Evolutionary conservation across 2,329 filamentous ascomycete species (phyloP).

Genomic region (Paecilomyces sp.): DNA sequence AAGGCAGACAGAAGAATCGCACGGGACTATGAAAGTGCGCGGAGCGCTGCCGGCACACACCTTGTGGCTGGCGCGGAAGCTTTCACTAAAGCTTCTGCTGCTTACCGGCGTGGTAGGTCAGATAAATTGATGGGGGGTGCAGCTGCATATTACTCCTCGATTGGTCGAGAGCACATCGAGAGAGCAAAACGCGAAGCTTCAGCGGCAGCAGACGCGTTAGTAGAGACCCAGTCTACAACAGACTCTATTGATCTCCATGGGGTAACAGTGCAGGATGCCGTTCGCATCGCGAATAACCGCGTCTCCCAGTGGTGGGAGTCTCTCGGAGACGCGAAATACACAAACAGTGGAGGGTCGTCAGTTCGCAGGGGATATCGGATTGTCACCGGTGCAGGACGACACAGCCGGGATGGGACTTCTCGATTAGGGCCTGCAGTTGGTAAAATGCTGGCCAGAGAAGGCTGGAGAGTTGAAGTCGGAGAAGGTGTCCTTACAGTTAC

Average conservation of each 20-base stretch:
- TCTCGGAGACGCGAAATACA: slow-evolving; percentile 58
- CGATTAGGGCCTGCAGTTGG: slow-evolving; percentile 74
- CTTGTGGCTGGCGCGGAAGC: slow-evolving; percentile 43
- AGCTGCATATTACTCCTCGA: slow-evolving; percentile 66
- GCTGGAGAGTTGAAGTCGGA: slow-evolving; percentile 72
- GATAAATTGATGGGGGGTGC: slow-evolving; percentile 68
- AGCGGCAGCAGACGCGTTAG: slow-evolving; percentile 63
- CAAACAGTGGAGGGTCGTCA: slow-evolving; percentile 34
- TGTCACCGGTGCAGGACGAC: slow-evolving; percentile 72
- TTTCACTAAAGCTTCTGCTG: slow-evolving; percentile 51
- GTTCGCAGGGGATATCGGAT: slow-evolving; percentile 59
- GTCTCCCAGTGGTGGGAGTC: slow-evolving; percentile 70
- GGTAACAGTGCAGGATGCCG: slow-evolving; percentile 70
- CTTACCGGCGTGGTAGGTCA: slow-evolving; percentile 57
- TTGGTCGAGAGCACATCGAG: slow-evolving; percentile 58
- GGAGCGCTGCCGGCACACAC: slow-evolving; percentile 37
- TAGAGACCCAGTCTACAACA: slow-evolving; percentile 57
- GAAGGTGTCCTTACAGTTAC: slow-evolving; percentile 65
- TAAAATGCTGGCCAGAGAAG: slow-evolving; percentile 65
- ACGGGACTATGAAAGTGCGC: slow-evolving; percentile 19
- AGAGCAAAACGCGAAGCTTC: slow-evolving; percentile 53
- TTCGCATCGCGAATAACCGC: slow-evolving; percentile 64
- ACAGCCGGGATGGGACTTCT: slow-evolving; percentile 69
- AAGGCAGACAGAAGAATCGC: slow-evolving; percentile 2
- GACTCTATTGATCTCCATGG: slow-evolving; percentile 72